These are phyloP conservation scores for Pyrenophora teres DNA, from an alignment of 2,329 filamentous ascomycete species.

Conservation along the genomic window DNA sequence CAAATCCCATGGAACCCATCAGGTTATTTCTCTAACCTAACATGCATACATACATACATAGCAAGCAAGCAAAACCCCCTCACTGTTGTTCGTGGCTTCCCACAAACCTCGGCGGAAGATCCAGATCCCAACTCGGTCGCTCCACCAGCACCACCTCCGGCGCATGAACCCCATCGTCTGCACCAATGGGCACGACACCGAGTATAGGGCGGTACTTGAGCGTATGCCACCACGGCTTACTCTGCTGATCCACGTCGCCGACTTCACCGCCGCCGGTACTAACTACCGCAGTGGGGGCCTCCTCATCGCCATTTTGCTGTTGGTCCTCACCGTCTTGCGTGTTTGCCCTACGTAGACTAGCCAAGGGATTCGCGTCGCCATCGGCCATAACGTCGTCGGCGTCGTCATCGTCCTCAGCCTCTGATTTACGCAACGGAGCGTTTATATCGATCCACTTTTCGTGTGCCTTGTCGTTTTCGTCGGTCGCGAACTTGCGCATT, in stretches of 20 bases:
- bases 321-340: constrained; percentile 21
- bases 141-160: constrained; percentile 88
- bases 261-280: constrained; percentile 18
- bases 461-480: constrained; percentile 39
- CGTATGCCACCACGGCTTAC: constrained; percentile 71
- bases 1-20: too few species aligned
- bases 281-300: constrained; percentile 2
- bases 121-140: constrained; percentile 80
- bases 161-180: constrained; percentile 45
- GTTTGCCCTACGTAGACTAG: constrained; percentile 32
- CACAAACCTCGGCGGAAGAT: constrained; percentile 69
- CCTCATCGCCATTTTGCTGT: constrained; percentile 22
- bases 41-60: neutral
- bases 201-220: constrained; percentile 95
- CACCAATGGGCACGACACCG: constrained; percentile 66
- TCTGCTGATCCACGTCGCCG: constrained; percentile 26
- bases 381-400: constrained; percentile 44
- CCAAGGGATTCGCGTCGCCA: constrained; percentile 36
- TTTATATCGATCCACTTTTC: constrained; percentile 38
- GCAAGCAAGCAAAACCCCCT: neutral
- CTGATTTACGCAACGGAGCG: constrained; percentile 31
- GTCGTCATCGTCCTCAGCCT: constrained; percentile 26
- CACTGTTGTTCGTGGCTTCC: constrained; percentile 41
- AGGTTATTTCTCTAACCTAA: too few species aligned
- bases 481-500: constrained; percentile 54